Evolutionary conservation across 306 rosid species (phyloP).

Genomic region (Glycyrrhiza uralensis): DNA sequence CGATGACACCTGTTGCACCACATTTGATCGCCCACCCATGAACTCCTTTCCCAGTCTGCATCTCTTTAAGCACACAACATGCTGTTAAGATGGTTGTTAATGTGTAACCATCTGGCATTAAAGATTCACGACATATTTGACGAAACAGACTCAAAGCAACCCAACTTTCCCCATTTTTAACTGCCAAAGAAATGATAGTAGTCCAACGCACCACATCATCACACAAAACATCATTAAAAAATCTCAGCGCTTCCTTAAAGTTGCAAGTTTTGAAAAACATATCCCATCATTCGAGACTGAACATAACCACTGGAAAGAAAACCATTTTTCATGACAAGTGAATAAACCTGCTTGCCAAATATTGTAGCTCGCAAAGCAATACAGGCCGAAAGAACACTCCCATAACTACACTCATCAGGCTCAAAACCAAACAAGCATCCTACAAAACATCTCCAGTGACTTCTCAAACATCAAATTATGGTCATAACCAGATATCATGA

Average conservation of each 20-base stretch:
- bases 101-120: constrained; percentile 55
- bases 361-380: constrained; percentile 37
- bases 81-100: constrained; percentile 62
- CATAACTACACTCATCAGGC: constrained; percentile 52
- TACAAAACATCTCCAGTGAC: constrained; percentile 50
- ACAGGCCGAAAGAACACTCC: constrained; percentile 69
- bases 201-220: constrained; percentile 46
- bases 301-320: constrained; percentile 25
- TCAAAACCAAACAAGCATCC: constrained; percentile 48
- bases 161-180: constrained; percentile 52
- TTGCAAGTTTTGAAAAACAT: constrained; percentile 25
- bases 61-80: constrained; percentile 53
- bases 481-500: constrained; percentile 62
- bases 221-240: constrained; percentile 53
- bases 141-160: constrained; percentile 53
- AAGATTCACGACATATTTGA: constrained; percentile 36
- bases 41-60: constrained; percentile 51
- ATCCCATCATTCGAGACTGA: constrained; percentile 36
- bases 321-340: constrained; percentile 20
- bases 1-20: constrained; percentile 57
- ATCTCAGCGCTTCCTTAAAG: constrained; percentile 35
- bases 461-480: constrained; percentile 32
- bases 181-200: constrained; percentile 59
- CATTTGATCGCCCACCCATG: constrained; percentile 61
- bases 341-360: constrained; percentile 41